These are phyloP conservation scores for Hansenula lynferdii DNA, from an alignment of 1,139 yeast species.

Conservation along the genomic window DNA sequence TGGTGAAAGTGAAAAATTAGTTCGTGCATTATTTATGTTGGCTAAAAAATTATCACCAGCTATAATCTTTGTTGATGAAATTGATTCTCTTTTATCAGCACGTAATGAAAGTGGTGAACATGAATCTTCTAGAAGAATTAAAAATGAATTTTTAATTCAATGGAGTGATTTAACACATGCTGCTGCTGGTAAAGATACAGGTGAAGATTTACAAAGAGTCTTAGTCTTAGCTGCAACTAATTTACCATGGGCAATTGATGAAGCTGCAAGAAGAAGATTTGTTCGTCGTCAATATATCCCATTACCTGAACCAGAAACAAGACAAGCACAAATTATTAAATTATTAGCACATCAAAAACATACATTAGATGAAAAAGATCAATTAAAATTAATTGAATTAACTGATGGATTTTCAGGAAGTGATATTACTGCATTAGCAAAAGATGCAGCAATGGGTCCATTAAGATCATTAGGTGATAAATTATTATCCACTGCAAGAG, in stretches of 20 bases:
- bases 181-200: constrained; percentile 69
- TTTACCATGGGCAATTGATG: constrained; percentile 97
- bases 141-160: constrained; percentile 90
- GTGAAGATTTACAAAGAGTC: constrained; percentile 68
- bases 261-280: constrained; percentile 94
- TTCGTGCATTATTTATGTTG: constrained; percentile 78
- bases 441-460: constrained; percentile 99
- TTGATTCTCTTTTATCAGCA: constrained; percentile 83
- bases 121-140: constrained; percentile 87
- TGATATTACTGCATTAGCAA: constrained; percentile 91
- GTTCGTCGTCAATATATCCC: constrained; percentile 94
- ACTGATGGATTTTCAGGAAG: constrained; percentile 90
- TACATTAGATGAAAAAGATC: constrained; percentile 59
- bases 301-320: constrained; percentile 81
- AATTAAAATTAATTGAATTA: constrained; percentile 49
- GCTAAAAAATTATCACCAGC: constrained; percentile 90
- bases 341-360: constrained; percentile 75
- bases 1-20: constrained; percentile 94
- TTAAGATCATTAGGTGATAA: constrained; percentile 86
- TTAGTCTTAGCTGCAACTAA: constrained; percentile 94
- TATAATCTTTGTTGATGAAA: constrained; percentile 94
- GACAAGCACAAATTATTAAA: constrained; percentile 67
- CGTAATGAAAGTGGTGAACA: constrained; percentile 83
- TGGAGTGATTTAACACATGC: constrained; percentile 95
- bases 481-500: constrained; percentile 77